A percentile compares a stretch with the other conserved stretches of the same genome.
phyloP scores from a whole-genome alignment of 129 eudicot genomes.

The Flaveria bidentis region DNA sequence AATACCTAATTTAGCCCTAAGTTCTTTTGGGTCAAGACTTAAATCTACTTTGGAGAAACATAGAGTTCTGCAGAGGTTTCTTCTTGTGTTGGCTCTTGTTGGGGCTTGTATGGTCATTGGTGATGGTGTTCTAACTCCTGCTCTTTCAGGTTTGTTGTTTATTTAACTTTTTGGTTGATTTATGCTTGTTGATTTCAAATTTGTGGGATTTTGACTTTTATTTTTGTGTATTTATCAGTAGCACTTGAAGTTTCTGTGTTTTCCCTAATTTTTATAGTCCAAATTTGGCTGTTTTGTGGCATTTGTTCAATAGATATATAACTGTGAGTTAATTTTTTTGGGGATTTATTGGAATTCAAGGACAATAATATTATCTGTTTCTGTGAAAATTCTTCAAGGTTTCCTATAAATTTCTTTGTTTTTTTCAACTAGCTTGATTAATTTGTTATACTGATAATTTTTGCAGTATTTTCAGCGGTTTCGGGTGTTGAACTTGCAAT shows the following conservation, averaged over 20 bases:
- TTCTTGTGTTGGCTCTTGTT: conserved; percentile 83
- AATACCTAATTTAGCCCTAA: conserved; percentile 36
- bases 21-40: conserved; percentile 64
- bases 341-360: conserved; percentile 6
- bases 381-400: not conserved
- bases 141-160: conserved; percentile 67
- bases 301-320: not conserved
- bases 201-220: conserved; percentile 6
- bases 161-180: not conserved
- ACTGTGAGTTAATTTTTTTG: not conserved
- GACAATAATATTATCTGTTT: not conserved
- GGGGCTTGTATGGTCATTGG: conserved; percentile 99
- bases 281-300: no score
- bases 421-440: conserved; percentile 12
- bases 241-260: not conserved
- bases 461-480: conserved; percentile 92
- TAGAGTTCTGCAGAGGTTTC: conserved; percentile 70
- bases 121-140: conserved; percentile 92
- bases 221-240: conserved; percentile 10
- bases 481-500: conserved; percentile 87
- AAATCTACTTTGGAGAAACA: conserved; percentile 74
- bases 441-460: conserved; percentile 5
- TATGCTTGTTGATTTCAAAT: not conserved
- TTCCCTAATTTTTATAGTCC: no score
- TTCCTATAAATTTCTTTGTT: not conserved